These are phyloP conservation scores for Amanita jacksonii DNA, from an alignment of 768 basidiomycete genomes.

Conservation along the genomic window DNA sequence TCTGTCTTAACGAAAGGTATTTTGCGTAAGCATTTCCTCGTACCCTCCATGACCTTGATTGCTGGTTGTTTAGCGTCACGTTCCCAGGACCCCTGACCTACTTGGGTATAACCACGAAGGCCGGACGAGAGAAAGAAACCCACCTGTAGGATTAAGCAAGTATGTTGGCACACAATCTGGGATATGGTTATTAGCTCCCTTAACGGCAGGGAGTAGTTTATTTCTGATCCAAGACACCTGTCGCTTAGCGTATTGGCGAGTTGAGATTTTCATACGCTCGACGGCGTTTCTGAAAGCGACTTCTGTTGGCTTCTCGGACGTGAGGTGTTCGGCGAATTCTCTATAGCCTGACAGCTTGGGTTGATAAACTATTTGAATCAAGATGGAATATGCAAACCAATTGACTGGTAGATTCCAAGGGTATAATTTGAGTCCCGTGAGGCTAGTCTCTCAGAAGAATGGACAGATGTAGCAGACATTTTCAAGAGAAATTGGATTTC, in stretches of 20 bases:
- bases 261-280: conserved; percentile 77
- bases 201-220: conserved; percentile 71
- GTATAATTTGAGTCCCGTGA: conserved; percentile 47
- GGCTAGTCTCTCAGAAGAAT: not conserved
- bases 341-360: conserved; percentile 60
- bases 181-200: conserved; percentile 33
- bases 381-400: conserved; percentile 42
- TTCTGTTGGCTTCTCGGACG: conserved; percentile 27
- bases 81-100: conserved; percentile 53
- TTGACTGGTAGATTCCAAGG: conserved; percentile 87
- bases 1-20: not conserved
- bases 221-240: conserved; percentile 91
- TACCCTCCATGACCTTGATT: conserved; percentile 39
- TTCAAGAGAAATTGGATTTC: conserved; percentile 58
- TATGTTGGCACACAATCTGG: conserved; percentile 28
- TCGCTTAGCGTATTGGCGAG: conserved; percentile 83
- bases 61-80: conserved; percentile 44
- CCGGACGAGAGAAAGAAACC: conserved; percentile 11
- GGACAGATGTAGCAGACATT: conserved; percentile 14
- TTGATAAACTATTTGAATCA: conserved; percentile 7
- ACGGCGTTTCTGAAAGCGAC: conserved; percentile 43
- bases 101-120: not conserved
- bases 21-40: conserved; percentile 3
- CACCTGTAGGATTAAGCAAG: conserved; percentile 63
- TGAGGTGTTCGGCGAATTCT: conserved; percentile 71